A percentile compares a stretch with the other conserved stretches of the same genome.
Evolutionary conservation across 257 asterid genomes (phyloP).

Genomic region (Catharanthus roseus): DNA sequence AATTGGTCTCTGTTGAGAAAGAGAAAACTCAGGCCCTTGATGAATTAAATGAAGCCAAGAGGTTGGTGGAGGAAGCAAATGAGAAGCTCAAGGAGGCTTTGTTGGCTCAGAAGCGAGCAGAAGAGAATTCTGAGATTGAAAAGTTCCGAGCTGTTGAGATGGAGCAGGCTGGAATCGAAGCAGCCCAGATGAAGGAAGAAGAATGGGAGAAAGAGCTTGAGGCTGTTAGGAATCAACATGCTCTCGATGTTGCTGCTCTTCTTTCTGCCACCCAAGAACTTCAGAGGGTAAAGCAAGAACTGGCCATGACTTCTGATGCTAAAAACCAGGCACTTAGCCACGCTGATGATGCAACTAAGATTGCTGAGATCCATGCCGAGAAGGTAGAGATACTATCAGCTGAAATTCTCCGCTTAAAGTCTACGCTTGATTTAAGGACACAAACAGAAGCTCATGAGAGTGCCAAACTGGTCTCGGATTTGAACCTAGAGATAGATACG

Average conservation of each 20-base stretch:
- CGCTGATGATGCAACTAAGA: slow-evolving; percentile 74
- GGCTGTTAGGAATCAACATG: slow-evolving; percentile 67
- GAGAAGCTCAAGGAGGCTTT: slow-evolving; percentile 84
- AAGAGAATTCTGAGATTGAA: slow-evolving; percentile 80
- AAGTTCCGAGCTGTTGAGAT: slow-evolving; percentile 80
- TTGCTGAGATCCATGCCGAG: slow-evolving; percentile 64
- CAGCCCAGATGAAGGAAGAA: slow-evolving; percentile 72
- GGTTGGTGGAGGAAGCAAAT: slow-evolving; percentile 62
- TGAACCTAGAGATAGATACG: slow-evolving; percentile 56
- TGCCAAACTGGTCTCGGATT: slow-evolving; percentile 43
- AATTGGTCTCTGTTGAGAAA: slow-evolving; percentile 54
- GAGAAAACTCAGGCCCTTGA: slow-evolving; percentile 71
- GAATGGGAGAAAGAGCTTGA: slow-evolving; percentile 80
- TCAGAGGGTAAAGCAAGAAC: slow-evolving; percentile 67
- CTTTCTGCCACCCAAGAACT: slow-evolving; percentile 63
- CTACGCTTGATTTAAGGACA: slow-evolving; percentile 49
- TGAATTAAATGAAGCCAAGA: slow-evolving; percentile 69
- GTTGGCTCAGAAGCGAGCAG: slow-evolving; percentile 78
- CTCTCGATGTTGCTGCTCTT: slow-evolving; percentile 68
- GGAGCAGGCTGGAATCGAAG: slow-evolving; percentile 90
- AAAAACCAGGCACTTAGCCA: slow-evolving; percentile 70
- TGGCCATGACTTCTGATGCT: slow-evolving; percentile 54
- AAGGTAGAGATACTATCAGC: slow-evolving; percentile 68
- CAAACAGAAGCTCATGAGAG: slow-evolving; percentile 55
- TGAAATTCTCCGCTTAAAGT: slow-evolving; percentile 64